Base-by-base conservation (phyloP, 306 rosid species). In the Lathyrus aphaca region DNA sequence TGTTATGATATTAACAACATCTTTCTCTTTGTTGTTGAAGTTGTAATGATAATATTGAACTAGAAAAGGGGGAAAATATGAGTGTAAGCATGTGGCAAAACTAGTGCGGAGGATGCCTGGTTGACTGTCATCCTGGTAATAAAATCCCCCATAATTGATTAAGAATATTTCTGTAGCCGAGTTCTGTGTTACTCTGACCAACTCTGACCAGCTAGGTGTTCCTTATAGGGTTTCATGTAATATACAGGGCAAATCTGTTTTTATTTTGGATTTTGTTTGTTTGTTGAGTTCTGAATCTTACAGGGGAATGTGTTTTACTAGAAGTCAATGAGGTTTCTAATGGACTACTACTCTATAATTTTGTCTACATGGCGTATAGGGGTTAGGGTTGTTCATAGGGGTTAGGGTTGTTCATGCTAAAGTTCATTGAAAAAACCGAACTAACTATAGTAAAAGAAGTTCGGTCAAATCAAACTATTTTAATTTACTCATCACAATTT, bases 11-110 rank as follows among this genome's bases (percentile, higher is more conserved):
- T 77, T 71, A 9, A 74, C 49, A 53, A 62, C 69, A 57, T 50
- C 70, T 32, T 74, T 71, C 59, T 66, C 71, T 75, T 61, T 82
- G 74, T 53, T 80, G 67, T 48, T 30, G 69, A 75, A 80, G 75
- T 73, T 63, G 65, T 66, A 57, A 40, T 66, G 66, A 40, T 61
- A 71, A 50, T 58, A 21, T 77, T 71, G 80, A 77, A 57, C 79
- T 30, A 19, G 49, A 55, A 65, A 66, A 44, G 19, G 57, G 56
- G 19, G 53, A 73, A 50, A 29, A 44, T 21, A 32, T 5, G 73
- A 67, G 63, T 69, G 30, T 59, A 48, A 79, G 69, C 82, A 76
- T 74, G 74, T 70, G 60, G 44, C 57, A 54, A 61, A 53, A 55
- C 63, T 40, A 21, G 17, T 53, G 42, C 59, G 25, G 61, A 64